phyloP scores from a whole-genome alignment of 2,329 filamentous ascomycete genomes.

The Lachnellula occidentalis region DNA sequence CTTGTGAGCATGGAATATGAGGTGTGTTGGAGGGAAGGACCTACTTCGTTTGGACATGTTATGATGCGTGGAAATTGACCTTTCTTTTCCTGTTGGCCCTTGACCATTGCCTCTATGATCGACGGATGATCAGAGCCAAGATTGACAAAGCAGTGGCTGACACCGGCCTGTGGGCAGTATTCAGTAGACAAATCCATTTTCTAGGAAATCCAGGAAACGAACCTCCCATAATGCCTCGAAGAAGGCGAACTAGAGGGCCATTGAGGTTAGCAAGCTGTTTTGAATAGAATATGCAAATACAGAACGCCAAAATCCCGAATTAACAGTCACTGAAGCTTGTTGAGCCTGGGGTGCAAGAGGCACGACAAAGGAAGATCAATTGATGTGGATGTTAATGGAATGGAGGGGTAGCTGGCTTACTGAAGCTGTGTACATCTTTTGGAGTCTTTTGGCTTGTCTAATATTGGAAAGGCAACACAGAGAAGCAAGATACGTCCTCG shows the following conservation, averaged over 20 bases:
- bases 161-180: conserved; percentile 35
- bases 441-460: no score
- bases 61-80: conserved; percentile 60
- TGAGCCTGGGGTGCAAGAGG: neutral
- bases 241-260: conserved; percentile 48
- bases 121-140: conserved; percentile 58
- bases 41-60: conserved; percentile 66
- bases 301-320: neutral
- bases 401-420: conserved; percentile 1
- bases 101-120: conserved; percentile 69
- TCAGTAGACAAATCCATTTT: neutral
- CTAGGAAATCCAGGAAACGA: conserved; percentile 10
- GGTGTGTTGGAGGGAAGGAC: conserved; percentile 3
- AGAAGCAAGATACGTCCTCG: neutral
- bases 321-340: neutral
- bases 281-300: neutral
- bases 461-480: neutral
- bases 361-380: neutral
- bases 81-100: conserved; percentile 61
- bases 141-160: conserved; percentile 53
- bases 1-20: neutral
- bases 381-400: neutral
- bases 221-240: conserved; percentile 66
- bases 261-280: neutral
- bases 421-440: conserved; percentile 52